Base-by-base conservation (phyloP, 371 early-diverging fungal genomes). In the Mucor lusitanicus region DNA sequence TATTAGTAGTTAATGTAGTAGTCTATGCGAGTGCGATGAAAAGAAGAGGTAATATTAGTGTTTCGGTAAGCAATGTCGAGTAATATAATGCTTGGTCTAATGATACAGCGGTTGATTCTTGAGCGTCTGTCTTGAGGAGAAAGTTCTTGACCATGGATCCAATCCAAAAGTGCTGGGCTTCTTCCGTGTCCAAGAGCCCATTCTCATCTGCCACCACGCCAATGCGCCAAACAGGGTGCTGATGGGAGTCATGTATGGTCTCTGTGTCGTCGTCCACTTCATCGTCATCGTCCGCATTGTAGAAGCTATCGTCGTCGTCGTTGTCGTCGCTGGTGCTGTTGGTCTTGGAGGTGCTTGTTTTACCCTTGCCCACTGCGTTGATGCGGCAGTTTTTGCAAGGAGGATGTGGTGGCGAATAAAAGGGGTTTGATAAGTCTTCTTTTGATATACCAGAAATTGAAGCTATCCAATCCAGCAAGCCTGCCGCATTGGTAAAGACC, bases 381-480 rank as follows among this genome's bases (percentile, higher is more conserved):
- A n/a, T 30, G 11, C 30, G n/a, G n/a, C 56, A 56, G 19, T 56
- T 56, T 19, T 33, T 33, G 25, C 56, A 56, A 33, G 56, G 56
- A 11, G 48, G 33, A 50, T 48, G 48, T 17, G 71, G 64, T 23
- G 68, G 72, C 0, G 27, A 17, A 70, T 69, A 69, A 48, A 61
- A 67, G 0, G 74, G 74, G 48, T 70, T 64, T 6, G 65, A 57
- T 23, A 74, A 25, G 19, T 70, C 32, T 2, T 57, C 25, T 6
- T 3, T 19, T 8, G 68, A 53, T 0, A 74, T 67, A 1, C 59
- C 60, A 11, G 71, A 55, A 1, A 61, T 62, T 2, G 53, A 33
- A 0, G 74, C 68, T 15, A 74, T 65, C 74, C 74, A 74, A 28
- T 70, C 65, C 12, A 74, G 19, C 33, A 74, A 25, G 3, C 46